Conservation (phyloP, 768 basidiomycete genomes). For the Hydnum rufescens region DNA sequence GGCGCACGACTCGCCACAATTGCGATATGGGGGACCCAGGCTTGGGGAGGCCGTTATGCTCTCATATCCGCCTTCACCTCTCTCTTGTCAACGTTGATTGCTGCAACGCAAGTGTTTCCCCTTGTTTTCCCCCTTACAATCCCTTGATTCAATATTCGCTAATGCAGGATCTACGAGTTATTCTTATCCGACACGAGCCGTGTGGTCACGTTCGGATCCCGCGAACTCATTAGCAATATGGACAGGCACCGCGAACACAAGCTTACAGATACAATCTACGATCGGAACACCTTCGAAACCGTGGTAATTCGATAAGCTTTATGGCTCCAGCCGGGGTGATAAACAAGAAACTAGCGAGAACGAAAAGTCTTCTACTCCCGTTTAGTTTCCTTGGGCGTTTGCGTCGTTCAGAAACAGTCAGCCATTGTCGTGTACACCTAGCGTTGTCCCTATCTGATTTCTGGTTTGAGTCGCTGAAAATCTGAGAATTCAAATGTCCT, state of each 20-base stretch:
- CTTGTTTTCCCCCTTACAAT: background rate
- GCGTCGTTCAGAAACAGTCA: too few species aligned
- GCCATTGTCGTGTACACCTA: too few species aligned
- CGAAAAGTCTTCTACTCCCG: too few species aligned
- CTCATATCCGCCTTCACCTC: background rate
- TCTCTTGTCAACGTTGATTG: conserved; percentile 1
- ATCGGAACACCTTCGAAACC: too few species aligned
- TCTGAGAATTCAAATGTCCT: too few species aligned
- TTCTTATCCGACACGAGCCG: conserved; percentile 4
- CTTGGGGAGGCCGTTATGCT: background rate
- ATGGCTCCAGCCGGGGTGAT: too few species aligned
- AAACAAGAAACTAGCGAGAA: too few species aligned
- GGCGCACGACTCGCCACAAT: conserved; percentile 2
- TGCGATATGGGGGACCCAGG: conserved; percentile 3
- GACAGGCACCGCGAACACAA: background rate
- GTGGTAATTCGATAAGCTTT: too few species aligned
- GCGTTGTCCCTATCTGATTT: too few species aligned
- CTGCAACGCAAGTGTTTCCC: background rate
- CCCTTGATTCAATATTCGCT: background rate
- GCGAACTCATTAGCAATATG: background rate
- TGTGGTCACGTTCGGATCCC: background rate
- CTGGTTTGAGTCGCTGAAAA: too few species aligned
- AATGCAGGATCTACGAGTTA: conserved; percentile 1
- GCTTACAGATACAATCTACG: too few species aligned
- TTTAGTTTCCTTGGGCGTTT: too few species aligned